These are phyloP conservation scores for Dianthus caryophyllus DNA, from an alignment of 148 eudicot genomes.

Conservation along the genomic window DNA sequence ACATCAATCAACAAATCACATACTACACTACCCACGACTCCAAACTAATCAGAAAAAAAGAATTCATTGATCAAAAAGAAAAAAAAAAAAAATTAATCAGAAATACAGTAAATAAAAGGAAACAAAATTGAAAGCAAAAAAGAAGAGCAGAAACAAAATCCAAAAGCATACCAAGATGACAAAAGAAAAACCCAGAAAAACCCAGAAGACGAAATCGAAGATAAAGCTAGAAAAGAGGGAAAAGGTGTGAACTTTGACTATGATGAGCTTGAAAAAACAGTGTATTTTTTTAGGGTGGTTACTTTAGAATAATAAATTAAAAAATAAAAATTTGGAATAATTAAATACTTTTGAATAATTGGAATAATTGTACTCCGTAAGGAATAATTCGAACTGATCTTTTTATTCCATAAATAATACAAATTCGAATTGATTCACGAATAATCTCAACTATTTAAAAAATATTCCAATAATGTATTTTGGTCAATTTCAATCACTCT, in stretches of 20 bases:
- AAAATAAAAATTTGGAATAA: background rate
- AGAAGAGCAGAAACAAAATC: background rate
- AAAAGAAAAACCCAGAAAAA: conserved; percentile 14
- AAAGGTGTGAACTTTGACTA: conserved; percentile 14
- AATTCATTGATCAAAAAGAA: background rate
- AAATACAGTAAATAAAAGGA: background rate
- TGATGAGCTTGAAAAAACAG: conserved; percentile 7
- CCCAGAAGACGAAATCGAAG: background rate
- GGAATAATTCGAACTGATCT: too few relatives aligned
- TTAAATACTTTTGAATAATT: too few relatives aligned
- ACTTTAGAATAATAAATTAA: background rate
- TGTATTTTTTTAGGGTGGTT: background rate
- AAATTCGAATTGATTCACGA: too few relatives aligned
- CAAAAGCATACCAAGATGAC: background rate
- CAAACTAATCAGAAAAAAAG: background rate
- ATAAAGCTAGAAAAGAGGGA: background rate
- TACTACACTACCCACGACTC: background rate
- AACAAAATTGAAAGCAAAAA: background rate
- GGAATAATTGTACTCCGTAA: too few relatives aligned
- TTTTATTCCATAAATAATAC: too few relatives aligned
- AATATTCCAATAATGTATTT: too few relatives aligned
- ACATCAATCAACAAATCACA: background rate
- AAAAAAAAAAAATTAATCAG: background rate
- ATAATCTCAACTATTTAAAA: too few relatives aligned
- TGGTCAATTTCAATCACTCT: too few relatives aligned